Base-by-base conservation (phyloP, 495 filamentous ascomycete species). In the Podospora sp. region DNA sequence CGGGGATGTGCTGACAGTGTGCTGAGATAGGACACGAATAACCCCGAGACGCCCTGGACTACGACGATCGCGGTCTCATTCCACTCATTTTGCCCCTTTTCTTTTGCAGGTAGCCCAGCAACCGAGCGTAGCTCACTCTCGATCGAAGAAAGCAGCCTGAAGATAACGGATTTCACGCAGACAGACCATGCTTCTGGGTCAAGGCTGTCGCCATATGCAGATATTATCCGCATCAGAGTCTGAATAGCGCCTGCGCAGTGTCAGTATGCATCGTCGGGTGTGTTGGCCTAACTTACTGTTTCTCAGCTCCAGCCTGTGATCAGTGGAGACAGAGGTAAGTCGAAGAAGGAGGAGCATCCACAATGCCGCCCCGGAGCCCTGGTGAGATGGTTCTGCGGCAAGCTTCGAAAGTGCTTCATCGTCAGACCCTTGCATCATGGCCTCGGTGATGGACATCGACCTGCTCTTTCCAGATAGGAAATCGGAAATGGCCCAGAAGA, bases 401-500 rank as follows among this genome's bases (percentile, higher is more conserved):
- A 87, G 79, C 65, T 83, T 76, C 0, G 83, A 66, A 1, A 89
- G 69, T 27, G 80, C 78, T 25, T 77, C 67, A 26, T 86, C 85
- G 36, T 81, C 80, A n/a, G 81, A 77, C 11, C 81, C 81, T 49
- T 79, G 72, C n/a, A 85, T 78, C 50, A 87, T 79, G 33, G 77
- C 78, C 69, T 81, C 77, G 6, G 79, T 83, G 29, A 84, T 80
- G 0, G 78, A 81, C 66, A 83, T 78, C 27, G 77, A 63, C 69
- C 77, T 77, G 73, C 80, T 78, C 72, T 79, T 82, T 22, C 76
- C 74, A 0, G 81, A 85, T 21, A 98, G 84, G 68, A 92, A 96
- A 75, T 97, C 94, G 1, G 95, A 97, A 14, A 96, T 86, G 68
- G 92, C 93, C 90, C 93, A 97, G 78, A 96, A 97, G 72, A 96